Percentiles rank a stretch among this genome's conserved stretches.
Conservation (phyloP, 768 basidiomycete genomes). For the Leccinum subgranulosum region DNA sequence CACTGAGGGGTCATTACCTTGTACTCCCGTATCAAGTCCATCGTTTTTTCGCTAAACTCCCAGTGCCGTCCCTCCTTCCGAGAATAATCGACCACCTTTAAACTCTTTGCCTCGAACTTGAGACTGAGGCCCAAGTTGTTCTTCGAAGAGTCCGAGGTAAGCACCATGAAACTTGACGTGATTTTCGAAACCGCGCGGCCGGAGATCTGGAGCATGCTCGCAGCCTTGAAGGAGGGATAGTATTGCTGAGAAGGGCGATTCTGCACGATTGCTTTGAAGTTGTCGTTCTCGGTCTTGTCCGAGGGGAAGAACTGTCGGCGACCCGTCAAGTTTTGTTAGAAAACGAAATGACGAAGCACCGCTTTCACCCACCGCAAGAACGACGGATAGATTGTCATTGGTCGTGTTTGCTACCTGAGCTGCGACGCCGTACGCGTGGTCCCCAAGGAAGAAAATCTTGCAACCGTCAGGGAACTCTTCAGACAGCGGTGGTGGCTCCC, state of each 20-base stretch:
- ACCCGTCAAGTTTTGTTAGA: slow-evolving; percentile 1
- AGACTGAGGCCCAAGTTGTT: slow-evolving; percentile 89
- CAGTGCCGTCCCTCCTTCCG: slow-evolving; percentile 79
- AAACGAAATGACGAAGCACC: background rate
- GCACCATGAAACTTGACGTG: slow-evolving; percentile 90
- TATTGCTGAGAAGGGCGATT: slow-evolving; percentile 54
- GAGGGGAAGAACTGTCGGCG: slow-evolving; percentile 75
- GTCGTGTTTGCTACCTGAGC: slow-evolving; percentile 81
- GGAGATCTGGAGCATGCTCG: slow-evolving; percentile 70
- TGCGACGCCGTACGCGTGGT: slow-evolving; percentile 93
- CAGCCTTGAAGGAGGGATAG: slow-evolving; percentile 74
- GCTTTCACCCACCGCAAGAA: slow-evolving; percentile 67
- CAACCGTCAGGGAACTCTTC: slow-evolving; percentile 90
- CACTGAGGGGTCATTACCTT: slow-evolving; percentile 43
- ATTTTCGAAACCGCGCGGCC: slow-evolving; percentile 84
- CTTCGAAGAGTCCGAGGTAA: slow-evolving; percentile 72
- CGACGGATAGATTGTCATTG: slow-evolving; percentile 68
- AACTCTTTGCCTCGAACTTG: slow-evolving; percentile 91
- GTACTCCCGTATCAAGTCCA: slow-evolving; percentile 80
- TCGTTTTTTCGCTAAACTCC: slow-evolving; percentile 91
- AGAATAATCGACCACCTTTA: slow-evolving; percentile 93
- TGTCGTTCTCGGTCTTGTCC: slow-evolving; percentile 74
- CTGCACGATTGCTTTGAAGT: slow-evolving; percentile 68
- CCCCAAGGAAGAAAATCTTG: slow-evolving; percentile 94
- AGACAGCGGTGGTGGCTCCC: slow-evolving; percentile 72